Conservation (phyloP, 306 rosid genomes). For the Rosa multiflora region DNA sequence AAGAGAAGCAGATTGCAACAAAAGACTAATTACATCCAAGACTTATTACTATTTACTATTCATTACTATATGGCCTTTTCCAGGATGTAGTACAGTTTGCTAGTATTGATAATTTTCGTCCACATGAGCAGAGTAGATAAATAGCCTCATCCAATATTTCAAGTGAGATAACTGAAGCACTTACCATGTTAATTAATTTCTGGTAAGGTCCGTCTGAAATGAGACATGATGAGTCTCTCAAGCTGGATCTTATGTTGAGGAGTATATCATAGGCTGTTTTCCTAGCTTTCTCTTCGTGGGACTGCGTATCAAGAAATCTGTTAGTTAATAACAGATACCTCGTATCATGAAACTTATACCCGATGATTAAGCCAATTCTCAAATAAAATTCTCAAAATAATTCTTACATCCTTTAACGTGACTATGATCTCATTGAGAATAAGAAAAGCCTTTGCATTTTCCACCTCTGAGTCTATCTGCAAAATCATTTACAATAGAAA, state of each 20-base stretch:
- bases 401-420: slow-evolving; percentile 76
- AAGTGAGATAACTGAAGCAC: slow-evolving; percentile 26
- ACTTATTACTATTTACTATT: background rate
- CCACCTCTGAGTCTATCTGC: slow-evolving; percentile 70
- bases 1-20: slow-evolving; percentile 5
- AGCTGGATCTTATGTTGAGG: slow-evolving; percentile 58
- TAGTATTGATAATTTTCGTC: background rate
- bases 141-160: background rate
- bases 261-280: slow-evolving; percentile 79
- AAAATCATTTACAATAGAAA: slow-evolving; percentile 25
- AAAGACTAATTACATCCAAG: background rate
- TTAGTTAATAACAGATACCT: background rate
- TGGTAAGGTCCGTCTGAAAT: slow-evolving; percentile 55
- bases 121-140: background rate
- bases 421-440: slow-evolving; percentile 87
- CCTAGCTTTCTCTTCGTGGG: slow-evolving; percentile 67
- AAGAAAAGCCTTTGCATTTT: slow-evolving; percentile 69
- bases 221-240: slow-evolving; percentile 45
- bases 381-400: slow-evolving; percentile 6
- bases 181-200: slow-evolving; percentile 81
- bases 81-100: background rate
- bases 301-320: slow-evolving; percentile 44
- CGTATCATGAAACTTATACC: slow-evolving; percentile 13
- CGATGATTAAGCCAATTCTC: background rate
- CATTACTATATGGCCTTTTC: background rate